phyloP scores from a whole-genome alignment of 2,329 filamentous ascomycete species.

The Didymella sp. region DNA sequence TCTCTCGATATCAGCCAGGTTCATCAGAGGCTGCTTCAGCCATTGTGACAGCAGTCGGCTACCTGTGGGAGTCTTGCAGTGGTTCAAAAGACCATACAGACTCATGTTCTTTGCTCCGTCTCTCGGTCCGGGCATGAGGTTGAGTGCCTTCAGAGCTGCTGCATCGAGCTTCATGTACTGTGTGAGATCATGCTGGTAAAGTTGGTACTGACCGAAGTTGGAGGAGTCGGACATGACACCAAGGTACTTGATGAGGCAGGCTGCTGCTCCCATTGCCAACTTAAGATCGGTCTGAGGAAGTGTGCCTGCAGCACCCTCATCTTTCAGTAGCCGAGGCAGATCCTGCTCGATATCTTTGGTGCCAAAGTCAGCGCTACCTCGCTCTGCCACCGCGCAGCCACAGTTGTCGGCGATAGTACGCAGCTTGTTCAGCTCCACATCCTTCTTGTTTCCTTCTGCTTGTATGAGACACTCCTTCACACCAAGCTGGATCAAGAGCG shows the following conservation, averaged over 20 bases:
- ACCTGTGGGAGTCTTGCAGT: constrained; percentile 95
- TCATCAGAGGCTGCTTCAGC: constrained; percentile 98
- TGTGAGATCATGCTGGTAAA: constrained; percentile 95
- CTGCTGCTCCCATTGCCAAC: constrained; percentile 92
- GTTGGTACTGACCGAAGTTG: constrained; percentile 95
- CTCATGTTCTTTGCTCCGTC: constrained; percentile 99
- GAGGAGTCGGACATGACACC: constrained; percentile 87
- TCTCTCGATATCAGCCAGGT: constrained; percentile 83
- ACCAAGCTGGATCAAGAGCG: constrained; percentile 92
- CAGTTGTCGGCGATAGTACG: constrained; percentile 90
- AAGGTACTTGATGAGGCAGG: constrained; percentile 93
- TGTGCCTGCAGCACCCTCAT: constrained; percentile 77
- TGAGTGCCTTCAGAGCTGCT: constrained; percentile 89
- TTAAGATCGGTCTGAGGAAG: constrained; percentile 92
- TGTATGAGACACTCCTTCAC: constrained; percentile 94
- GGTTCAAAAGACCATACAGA: constrained; percentile 89
- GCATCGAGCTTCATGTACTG: constrained; percentile 99
- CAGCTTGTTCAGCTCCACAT: constrained; percentile 86
- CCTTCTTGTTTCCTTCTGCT: constrained; percentile 78
- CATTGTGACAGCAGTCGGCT: constrained; percentile 91
- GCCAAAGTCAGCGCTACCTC: constrained; percentile 77
- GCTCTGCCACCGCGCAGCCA: constrained; percentile 86
- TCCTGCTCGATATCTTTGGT: constrained; percentile 96
- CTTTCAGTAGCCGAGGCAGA: constrained; percentile 82
- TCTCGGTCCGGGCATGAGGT: constrained; percentile 93